Evolutionary conservation across 2,329 filamentous ascomycete species (phyloP).

Genomic region (Trichoderma guizhouense): DNA sequence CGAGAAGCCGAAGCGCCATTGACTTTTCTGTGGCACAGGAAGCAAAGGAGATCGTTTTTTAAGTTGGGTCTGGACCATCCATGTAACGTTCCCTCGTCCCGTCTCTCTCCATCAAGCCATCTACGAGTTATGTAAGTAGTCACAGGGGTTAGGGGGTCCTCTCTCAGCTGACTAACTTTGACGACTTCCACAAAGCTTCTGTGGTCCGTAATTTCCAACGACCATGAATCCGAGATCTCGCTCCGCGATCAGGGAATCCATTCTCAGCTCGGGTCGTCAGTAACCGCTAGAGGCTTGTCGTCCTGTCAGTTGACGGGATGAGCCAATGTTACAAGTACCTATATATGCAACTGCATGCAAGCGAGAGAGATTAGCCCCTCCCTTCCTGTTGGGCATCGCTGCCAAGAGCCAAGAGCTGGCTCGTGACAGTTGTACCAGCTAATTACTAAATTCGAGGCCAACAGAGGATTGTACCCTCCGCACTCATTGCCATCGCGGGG

Average conservation of each 20-base stretch:
- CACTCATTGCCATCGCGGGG: constrained; percentile 8
- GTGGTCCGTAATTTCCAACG: background rate
- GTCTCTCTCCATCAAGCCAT: background rate
- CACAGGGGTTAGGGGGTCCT: background rate
- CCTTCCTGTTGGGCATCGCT: background rate
- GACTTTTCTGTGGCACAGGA: background rate
- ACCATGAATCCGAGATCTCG: background rate
- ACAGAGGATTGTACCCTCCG: constrained; percentile 2
- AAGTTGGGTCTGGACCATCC: constrained; percentile 8
- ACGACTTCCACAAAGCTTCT: background rate
- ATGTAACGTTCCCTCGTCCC: constrained; percentile 19
- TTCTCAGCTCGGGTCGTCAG: background rate
- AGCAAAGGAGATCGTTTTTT: background rate
- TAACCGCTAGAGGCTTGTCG: background rate
- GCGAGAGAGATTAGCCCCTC: background rate
- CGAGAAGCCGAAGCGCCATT: constrained; percentile 12
- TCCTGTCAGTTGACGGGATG: background rate
- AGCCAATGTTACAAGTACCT: background rate
- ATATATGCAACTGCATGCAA: background rate
- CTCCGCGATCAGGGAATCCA: background rate
- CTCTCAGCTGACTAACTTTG: constrained; percentile 7
- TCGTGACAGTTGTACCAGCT: background rate
- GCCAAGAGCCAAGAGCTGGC: background rate
- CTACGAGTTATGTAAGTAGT: background rate
- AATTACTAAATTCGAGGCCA: background rate